Percentiles rank a stretch among this genome's conserved stretches.
These are phyloP conservation scores for Mortierella sp. DNA, from an alignment of 371 early-diverging fungal species.

Conservation along the genomic window DNA sequence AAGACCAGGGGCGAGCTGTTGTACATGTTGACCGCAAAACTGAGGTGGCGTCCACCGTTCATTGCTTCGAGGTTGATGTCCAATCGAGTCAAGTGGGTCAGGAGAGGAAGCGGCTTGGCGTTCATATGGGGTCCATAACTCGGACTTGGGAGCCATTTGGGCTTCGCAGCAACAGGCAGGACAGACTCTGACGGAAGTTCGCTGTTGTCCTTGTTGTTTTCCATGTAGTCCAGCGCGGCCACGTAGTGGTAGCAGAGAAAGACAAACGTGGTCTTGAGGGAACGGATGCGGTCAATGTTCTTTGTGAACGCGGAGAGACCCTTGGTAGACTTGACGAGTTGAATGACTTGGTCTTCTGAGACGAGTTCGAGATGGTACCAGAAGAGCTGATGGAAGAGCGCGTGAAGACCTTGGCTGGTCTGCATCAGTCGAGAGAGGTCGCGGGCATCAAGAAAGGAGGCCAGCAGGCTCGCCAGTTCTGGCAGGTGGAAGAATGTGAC, in stretches of 20 bases:
- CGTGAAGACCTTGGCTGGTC: not conserved
- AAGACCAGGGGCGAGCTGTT: not conserved
- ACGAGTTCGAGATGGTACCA: slow-evolving; percentile 4
- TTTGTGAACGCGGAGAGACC: not conserved
- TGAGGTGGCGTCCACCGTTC: not conserved
- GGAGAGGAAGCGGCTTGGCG: not conserved
- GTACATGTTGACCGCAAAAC: not conserved
- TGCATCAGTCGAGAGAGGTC: slow-evolving; percentile 11
- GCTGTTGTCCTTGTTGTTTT: not conserved
- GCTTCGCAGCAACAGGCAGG: not conserved
- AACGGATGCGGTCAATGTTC: not conserved
- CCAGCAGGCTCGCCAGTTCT: not conserved
- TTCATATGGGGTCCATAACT: not conserved
- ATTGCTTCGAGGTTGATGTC: not conserved
- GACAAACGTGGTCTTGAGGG: not conserved
- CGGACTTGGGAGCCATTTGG: not conserved
- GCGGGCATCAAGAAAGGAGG: not conserved
- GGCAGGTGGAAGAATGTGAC: not conserved
- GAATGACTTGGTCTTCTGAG: not conserved
- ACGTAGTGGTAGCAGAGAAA: slow-evolving; percentile 5
- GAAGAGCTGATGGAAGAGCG: not conserved
- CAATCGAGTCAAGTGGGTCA: slow-evolving; percentile 1
- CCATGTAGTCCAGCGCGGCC: not conserved
- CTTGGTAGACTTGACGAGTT: not conserved
- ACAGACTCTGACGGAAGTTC: too few species aligned